Conservation (phyloP, 192 early-diverging fungal species). For the Backusella tarrabulga region DNA sequence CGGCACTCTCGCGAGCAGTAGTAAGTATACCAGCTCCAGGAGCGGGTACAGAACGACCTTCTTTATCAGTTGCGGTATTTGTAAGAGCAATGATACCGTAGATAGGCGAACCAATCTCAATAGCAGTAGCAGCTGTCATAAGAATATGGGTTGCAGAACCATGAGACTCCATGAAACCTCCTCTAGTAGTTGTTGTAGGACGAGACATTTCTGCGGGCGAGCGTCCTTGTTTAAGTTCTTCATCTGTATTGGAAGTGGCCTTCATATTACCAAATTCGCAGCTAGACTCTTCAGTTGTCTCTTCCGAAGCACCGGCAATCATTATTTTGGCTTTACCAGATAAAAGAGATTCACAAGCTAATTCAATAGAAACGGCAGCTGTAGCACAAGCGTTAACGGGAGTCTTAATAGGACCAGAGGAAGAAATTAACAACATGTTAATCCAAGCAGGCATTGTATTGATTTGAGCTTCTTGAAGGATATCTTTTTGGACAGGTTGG, state of each 20-base stretch:
- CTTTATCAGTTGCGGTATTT: conserved; percentile 92
- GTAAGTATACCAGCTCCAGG: conserved; percentile 94
- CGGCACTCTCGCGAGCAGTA: conserved; percentile 73
- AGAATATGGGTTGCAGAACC: conserved; percentile 88
- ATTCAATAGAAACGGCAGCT: conserved; percentile 86
- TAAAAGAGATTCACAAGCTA: conserved; percentile 87
- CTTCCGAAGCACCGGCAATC: conserved; percentile 91
- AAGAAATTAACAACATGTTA: conserved; percentile 92
- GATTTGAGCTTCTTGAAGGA: conserved; percentile 94
- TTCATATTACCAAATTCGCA: conserved; percentile 98
- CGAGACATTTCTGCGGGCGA: conserved; percentile 86
- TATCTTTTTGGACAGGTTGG: conserved; percentile 86
- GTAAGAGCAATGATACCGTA: conserved; percentile 87
- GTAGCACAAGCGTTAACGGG: conserved; percentile 94
- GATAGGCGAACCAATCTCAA: conserved; percentile 92
- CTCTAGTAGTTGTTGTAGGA: conserved; percentile 82
- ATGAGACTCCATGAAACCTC: conserved; percentile 91
- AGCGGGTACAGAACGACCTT: conserved; percentile 90
- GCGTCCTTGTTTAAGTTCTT: conserved; percentile 85
- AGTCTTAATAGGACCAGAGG: conserved; percentile 91
- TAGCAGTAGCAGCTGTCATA: conserved; percentile 84
- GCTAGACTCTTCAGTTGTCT: conserved; percentile 89
- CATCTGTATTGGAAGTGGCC: conserved; percentile 80
- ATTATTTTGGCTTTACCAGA: conserved; percentile 91
- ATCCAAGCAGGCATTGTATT: conserved; percentile 97